These are phyloP conservation scores for Penicillium fuscoglaucum DNA, from an alignment of 2,329 filamentous ascomycete species.

Conservation along the genomic window DNA sequence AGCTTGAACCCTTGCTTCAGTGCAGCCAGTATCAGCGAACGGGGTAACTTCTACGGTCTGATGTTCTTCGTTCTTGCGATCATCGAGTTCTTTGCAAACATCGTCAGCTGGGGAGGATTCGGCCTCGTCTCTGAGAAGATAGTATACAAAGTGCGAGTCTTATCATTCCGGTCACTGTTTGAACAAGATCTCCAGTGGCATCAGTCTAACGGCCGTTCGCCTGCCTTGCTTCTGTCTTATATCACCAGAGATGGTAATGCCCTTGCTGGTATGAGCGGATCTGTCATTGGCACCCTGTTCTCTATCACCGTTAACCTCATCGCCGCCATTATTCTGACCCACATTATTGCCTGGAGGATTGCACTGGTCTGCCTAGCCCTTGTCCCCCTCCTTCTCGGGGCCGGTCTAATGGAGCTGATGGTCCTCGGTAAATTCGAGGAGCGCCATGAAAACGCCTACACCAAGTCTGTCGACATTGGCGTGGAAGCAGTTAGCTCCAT, in stretches of 20 bases:
- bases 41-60: constrained; percentile 56
- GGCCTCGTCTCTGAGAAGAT: constrained; percentile 64
- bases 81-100: constrained; percentile 62
- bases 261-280: constrained; percentile 67
- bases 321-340: constrained; percentile 66
- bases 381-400: constrained; percentile 67
- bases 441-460: constrained; percentile 53
- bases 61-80: constrained; percentile 63
- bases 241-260: constrained; percentile 70
- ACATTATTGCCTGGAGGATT: constrained; percentile 74
- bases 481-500: constrained; percentile 56
- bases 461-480: constrained; percentile 52
- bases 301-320: constrained; percentile 68
- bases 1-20: constrained; percentile 56
- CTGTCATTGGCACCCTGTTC: constrained; percentile 68
- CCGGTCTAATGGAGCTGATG: constrained; percentile 67
- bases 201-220: constrained; percentile 62
- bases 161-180: constrained; percentile 65
- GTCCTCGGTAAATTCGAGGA: constrained; percentile 62
- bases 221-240: constrained; percentile 62
- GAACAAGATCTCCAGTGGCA: constrained; percentile 71
- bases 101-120: constrained; percentile 59
- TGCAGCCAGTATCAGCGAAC: constrained; percentile 49
- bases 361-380: constrained; percentile 69
- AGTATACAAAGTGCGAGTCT: constrained; percentile 62